Evolutionary conservation across 2,329 filamentous ascomycete genomes (phyloP).

Genomic region (Aspergillus persii): DNA sequence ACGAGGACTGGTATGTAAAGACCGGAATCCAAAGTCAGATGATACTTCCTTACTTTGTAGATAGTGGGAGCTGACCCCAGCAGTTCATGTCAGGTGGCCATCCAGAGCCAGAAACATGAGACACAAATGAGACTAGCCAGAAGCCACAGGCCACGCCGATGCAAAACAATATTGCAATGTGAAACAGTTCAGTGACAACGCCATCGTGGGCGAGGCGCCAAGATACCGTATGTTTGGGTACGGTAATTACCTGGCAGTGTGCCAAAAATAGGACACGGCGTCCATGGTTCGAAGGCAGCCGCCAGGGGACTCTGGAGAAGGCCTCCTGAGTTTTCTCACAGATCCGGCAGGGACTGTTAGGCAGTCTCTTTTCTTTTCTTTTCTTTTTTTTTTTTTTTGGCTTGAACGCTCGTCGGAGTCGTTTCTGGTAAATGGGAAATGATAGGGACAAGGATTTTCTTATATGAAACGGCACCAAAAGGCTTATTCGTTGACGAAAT

Average conservation of each 20-base stretch:
- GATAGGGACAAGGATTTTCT: background rate
- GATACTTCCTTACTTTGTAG: background rate
- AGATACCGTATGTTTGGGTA: slow-evolving; percentile 1
- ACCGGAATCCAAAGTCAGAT: background rate
- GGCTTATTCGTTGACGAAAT: background rate
- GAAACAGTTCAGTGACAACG: slow-evolving; percentile 1
- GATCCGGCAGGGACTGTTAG: background rate
- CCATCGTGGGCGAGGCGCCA: background rate
- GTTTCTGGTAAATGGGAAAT: background rate
- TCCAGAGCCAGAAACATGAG: background rate
- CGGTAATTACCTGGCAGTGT: background rate
- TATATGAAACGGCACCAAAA: background rate
- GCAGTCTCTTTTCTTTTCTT: background rate
- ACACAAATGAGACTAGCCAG: background rate
- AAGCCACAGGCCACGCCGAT: background rate
- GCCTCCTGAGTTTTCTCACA: background rate
- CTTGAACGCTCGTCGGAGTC: no score
- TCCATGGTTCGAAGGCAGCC: slow-evolving; percentile 3
- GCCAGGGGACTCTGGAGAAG: background rate
- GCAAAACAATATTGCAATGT: background rate
- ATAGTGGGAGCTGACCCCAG: background rate
- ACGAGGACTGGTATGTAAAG: no score
- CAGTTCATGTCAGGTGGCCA: no score
- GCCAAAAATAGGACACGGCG: slow-evolving; percentile 14
- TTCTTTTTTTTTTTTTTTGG: background rate